Conservation (phyloP, 257 asterid species). For the Thymus mandschuricus region DNA sequence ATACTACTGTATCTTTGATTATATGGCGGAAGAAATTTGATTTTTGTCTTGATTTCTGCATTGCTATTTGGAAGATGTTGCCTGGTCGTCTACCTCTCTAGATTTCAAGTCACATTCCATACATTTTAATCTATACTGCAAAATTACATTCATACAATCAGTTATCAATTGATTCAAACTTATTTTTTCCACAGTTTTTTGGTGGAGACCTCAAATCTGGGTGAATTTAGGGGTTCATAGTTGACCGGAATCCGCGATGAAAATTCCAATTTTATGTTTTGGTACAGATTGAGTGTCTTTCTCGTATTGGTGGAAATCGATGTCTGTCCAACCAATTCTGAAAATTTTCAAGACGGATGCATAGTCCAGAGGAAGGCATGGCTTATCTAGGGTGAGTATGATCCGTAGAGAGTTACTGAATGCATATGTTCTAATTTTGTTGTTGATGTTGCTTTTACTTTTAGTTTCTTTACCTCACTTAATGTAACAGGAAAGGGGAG, state of each 20-base stretch:
- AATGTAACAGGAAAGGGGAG: background rate
- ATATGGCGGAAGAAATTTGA: background rate
- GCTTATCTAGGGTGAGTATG: background rate
- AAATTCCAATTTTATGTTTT: background rate
- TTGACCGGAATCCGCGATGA: background rate
- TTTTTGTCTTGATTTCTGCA: background rate
- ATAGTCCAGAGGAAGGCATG: background rate
- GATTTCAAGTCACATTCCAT: background rate
- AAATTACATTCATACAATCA: background rate
- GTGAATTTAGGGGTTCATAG: background rate
- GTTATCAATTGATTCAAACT: background rate
- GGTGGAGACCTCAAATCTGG: background rate
- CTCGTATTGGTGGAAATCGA: background rate
- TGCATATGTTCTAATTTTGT: background rate
- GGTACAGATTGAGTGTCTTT: background rate
- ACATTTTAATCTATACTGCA: background rate
- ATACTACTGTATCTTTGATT: background rate
- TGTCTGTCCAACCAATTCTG: conserved; percentile 1
- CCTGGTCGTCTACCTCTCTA: background rate
- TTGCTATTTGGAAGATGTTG: background rate
- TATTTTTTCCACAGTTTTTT: background rate
- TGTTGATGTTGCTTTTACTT: background rate
- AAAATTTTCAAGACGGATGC: background rate
- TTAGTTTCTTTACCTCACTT: background rate
- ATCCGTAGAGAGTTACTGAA: background rate